phyloP scores from a whole-genome alignment of 73 alveolate genomes.

The Paramecium sexaurelia region DNA sequence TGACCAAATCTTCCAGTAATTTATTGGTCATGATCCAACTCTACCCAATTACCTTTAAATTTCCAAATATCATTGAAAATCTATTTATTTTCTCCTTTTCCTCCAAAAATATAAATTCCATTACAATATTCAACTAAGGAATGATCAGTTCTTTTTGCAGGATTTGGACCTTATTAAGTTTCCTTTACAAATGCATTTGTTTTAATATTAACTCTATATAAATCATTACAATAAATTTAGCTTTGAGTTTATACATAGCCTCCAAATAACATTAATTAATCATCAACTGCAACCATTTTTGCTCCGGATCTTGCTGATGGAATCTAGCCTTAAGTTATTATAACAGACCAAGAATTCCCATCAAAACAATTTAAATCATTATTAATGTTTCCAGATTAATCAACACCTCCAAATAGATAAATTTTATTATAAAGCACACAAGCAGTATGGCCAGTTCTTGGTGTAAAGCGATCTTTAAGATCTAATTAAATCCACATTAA shows the following conservation, averaged over 20 bases:
- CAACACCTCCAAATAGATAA: conserved; percentile 85
- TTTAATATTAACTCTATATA: conserved; percentile 68
- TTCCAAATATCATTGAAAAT: conserved; percentile 24
- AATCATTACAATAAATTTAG: conserved; percentile 86
- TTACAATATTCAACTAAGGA: conserved; percentile 66
- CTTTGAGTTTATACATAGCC: conserved; percentile 87
- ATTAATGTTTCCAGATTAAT: conserved; percentile 74
- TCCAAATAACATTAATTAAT: conserved; percentile 77
- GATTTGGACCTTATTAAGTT: conserved; percentile 59
- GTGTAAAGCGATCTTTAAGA: conserved; percentile 55
- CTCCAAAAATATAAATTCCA: conserved; percentile 71
- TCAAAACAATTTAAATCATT: conserved; percentile 60
- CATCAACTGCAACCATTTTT: conserved; percentile 69
- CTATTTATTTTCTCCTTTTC: conserved; percentile 72
- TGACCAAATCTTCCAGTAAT: conserved; percentile 92
- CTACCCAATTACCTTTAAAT: neutral
- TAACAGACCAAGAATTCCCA: conserved; percentile 64
- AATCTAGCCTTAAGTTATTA: conserved; percentile 59
- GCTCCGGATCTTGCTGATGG: conserved; percentile 79
- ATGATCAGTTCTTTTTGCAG: conserved; percentile 75
- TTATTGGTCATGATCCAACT: conserved; percentile 5
- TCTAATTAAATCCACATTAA: conserved; percentile 31
- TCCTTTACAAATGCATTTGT: conserved; percentile 58
- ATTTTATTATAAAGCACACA: conserved; percentile 64
- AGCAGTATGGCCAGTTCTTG: conserved; percentile 85